Evolutionary conservation across 805 yeast genomes (phyloP), one percentile per base, ranked within the genome.

Genomic region (Starmerella geochares): DNA sequence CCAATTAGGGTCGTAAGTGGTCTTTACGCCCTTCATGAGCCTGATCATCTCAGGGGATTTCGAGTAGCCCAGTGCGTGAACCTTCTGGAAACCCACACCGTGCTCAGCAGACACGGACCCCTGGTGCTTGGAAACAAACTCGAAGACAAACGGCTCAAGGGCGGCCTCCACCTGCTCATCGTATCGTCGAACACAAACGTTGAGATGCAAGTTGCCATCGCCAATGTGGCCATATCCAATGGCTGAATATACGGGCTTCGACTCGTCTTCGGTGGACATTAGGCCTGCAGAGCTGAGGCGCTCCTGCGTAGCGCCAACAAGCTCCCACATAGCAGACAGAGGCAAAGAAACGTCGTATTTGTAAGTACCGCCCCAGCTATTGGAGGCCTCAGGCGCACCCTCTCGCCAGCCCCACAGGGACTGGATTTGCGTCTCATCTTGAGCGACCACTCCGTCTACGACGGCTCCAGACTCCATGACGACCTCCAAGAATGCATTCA

Each of bases 211-310:
- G 68, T 92, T 92, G 47, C 98, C 97, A 64, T 92, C 98, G 50
- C 98, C 98, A 60, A 92, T 77, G 63, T 92, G 98, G n/a, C 98
- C 98, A 62, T 90, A 92, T 0, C 98, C 98, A 57, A 90, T 80
- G 10, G 94, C 94, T 53, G 79, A 82, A 48, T 86, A 81, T 2
- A 85, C 96, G 2, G 96, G 95, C 64, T 74, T 75, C 11, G 60
- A 41, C 8, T 55, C 62, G 37, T 76, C 82, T 29, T 79, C 77
- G 42, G 74, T 78, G 48, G 83, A 85, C 20, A 80, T 68, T 48
- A 90, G 67, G 2, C 75, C 80, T 27, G 75, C 73, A 29, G 72
- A 78, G 1, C 53, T 60, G 54, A 92, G 71, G 59, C 76, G 76
- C 40, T 67, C 78, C 57, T 81, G 77, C n/a, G 81, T 80, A 6